Evolutionary conservation across 257 asterid genomes (phyloP), one percentile per base, ranked within the genome.

Genomic region (Scutellaria barbata): DNA sequence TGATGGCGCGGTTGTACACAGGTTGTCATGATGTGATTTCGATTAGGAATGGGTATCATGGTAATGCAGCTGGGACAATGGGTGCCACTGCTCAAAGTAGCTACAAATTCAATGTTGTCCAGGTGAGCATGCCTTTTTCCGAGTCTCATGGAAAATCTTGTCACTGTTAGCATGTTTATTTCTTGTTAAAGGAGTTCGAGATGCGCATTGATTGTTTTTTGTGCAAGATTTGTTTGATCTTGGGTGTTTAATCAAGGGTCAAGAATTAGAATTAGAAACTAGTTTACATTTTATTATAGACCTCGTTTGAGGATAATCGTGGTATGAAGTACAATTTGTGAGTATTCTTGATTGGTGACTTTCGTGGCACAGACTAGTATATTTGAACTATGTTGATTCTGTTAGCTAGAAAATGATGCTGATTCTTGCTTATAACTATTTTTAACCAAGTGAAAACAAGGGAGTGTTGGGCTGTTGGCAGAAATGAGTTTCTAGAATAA

Each of bases 61-160:
- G 99, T 56, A 94, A 94, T 77, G 98, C 96, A 8, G 77, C 89
- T 18, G 97, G 76, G 16, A 89, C 98, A 8, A 90, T 94, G 98
- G 92, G 85, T 10, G 83, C 92, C 64, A 94, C 98, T 59, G 97
- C 92, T 54, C 97, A 89, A 75, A 83, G 88, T 78, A 82, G 84
- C 76, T 94, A 90, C 76, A 94, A 91, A 47, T 94, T 89, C 88
- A 94, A 94, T 52, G 88, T 90, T 70, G 85, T 90, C 45, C 98
- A 93, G 98, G 98, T 92, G 75, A 12, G 20, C 16, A 14, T 37
- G 11, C 43, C 46, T 11, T 35, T 37, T 4, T 66, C 10, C 8
- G 7, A 43, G 11, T 18, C 25, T 14, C 10, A 7, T 5, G 56
- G 56, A 3, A 11, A 14, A 52, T 52, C n/a, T 46, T 8, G 3